phyloP scores from a whole-genome alignment of 2,329 filamentous ascomycete genomes.

The Monilinia aucupariae region DNA sequence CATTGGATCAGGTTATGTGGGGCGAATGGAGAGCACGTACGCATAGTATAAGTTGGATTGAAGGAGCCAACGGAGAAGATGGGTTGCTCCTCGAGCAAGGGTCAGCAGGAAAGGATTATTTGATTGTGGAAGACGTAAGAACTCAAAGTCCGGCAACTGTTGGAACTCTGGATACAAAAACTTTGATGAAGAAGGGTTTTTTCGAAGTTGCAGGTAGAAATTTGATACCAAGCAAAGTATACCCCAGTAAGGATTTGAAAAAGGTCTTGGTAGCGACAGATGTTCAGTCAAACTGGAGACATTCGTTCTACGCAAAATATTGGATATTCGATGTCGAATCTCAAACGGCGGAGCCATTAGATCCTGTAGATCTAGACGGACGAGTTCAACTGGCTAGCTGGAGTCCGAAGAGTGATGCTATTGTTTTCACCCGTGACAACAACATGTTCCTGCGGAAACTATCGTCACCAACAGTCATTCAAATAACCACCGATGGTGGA shows the following conservation, averaged over 20 bases:
- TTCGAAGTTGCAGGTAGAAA: slow-evolving; percentile 56
- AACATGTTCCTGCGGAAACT: slow-evolving; percentile 78
- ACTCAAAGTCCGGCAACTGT: slow-evolving; percentile 43
- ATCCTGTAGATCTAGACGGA: slow-evolving; percentile 59
- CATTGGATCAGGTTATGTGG: slow-evolving; percentile 62
- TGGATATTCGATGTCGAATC: slow-evolving; percentile 87
- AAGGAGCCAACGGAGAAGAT: slow-evolving; percentile 69
- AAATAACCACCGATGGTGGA: slow-evolving; percentile 83
- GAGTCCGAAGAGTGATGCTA: slow-evolving; percentile 79
- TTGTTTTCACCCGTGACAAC: slow-evolving; percentile 87
- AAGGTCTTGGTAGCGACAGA: slow-evolving; percentile 80
- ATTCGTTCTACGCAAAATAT: slow-evolving; percentile 81
- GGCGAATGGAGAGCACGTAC: slow-evolving; percentile 60
- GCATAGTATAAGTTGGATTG: slow-evolving; percentile 71
- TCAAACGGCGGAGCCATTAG: slow-evolving; percentile 70
- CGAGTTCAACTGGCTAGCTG: slow-evolving; percentile 80
- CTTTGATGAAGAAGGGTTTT: slow-evolving; percentile 64
- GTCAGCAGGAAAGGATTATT: slow-evolving; percentile 57
- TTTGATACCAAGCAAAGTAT: slow-evolving; percentile 55
- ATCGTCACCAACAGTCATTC: slow-evolving; percentile 38
- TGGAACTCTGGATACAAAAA: slow-evolving; percentile 49
- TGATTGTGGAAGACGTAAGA: slow-evolving; percentile 83
- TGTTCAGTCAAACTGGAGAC: slow-evolving; percentile 72
- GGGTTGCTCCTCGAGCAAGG: slow-evolving; percentile 75
- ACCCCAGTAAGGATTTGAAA: slow-evolving; percentile 77